These are phyloP conservation scores for Carallia pectinifolia DNA, from an alignment of 345 rosid species.

Conservation along the genomic window DNA sequence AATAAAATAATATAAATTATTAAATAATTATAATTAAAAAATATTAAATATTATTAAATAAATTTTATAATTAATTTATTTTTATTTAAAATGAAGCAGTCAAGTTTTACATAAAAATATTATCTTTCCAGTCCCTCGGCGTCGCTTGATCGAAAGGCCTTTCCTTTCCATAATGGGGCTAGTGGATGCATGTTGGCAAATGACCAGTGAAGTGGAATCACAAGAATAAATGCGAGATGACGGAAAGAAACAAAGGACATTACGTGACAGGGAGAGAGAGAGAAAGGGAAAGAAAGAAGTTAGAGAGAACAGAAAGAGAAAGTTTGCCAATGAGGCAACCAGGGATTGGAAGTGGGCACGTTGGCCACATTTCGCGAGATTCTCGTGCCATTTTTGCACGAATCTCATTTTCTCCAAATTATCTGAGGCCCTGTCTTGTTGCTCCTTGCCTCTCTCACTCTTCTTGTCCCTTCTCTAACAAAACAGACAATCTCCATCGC, in stretches of 20 bases:
- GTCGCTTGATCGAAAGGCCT: no score
- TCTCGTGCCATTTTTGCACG: neutral
- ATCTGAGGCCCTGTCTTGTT: neutral
- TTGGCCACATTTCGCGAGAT: constrained; percentile 16
- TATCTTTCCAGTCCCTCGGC: no score
- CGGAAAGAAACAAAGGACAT: neutral
- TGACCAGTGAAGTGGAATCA: neutral
- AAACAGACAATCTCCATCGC: neutral
- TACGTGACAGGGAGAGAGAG: neutral
- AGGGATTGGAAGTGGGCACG: neutral
- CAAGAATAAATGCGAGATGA: constrained; percentile 17
- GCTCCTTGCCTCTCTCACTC: neutral
- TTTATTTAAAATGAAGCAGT: no score
- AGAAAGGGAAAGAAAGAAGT: no score
- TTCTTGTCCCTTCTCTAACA: neutral
- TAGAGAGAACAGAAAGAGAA: neutral
- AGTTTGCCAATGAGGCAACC: neutral
- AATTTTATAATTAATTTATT: no score
- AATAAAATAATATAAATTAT: no score
- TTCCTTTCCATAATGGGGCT: no score
- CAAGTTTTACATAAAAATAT: no score
- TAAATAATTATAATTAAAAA: no score
- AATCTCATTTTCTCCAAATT: neutral
- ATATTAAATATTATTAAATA: no score
- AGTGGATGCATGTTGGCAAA: no score